phyloP scores from a whole-genome alignment of 352 stramenopile species.

The Globisporangium spiculum region DNA sequence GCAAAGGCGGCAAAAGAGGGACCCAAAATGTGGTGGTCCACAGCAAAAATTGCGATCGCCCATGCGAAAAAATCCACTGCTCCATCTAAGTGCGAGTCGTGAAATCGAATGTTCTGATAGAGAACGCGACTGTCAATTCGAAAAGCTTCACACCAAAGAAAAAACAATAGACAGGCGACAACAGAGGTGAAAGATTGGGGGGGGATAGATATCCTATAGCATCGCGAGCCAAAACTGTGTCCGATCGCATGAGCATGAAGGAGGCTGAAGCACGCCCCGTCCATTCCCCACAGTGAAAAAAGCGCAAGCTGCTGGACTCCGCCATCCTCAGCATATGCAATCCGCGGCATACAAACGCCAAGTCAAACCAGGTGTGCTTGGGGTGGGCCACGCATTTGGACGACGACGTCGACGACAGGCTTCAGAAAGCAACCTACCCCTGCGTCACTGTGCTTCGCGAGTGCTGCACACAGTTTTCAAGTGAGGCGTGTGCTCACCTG shows the following conservation, averaged over 20 bases:
- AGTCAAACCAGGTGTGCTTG: slow-evolving; percentile 9
- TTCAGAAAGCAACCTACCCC: not conserved
- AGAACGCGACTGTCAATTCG: not conserved
- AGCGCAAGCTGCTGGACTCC: not conserved
- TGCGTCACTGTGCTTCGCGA: not conserved
- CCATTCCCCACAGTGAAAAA: slow-evolving; percentile 8
- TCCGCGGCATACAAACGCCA: slow-evolving; percentile 1
- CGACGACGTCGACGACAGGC: slow-evolving; percentile 6
- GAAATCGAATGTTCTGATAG: not conserved
- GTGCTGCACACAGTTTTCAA: not conserved
- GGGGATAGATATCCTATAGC: too few relatives aligned
- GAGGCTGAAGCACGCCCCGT: slow-evolving; percentile 4
- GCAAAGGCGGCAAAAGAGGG: not conserved
- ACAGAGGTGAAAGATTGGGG: not conserved
- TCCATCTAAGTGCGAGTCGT: not conserved
- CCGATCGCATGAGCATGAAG: not conserved
- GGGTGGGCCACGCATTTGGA: not conserved
- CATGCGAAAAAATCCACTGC: not conserved
- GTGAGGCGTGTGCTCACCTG: too few relatives aligned
- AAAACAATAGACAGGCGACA: not conserved
- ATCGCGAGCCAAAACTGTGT: not conserved
- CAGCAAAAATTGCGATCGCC: not conserved
- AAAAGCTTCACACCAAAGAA: not conserved
- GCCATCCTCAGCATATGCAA: not conserved
- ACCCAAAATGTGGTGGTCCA: not conserved